These are phyloP conservation scores for Tricholoma saponaceum DNA, from an alignment of 768 basidiomycete species.

Conservation along the genomic window DNA sequence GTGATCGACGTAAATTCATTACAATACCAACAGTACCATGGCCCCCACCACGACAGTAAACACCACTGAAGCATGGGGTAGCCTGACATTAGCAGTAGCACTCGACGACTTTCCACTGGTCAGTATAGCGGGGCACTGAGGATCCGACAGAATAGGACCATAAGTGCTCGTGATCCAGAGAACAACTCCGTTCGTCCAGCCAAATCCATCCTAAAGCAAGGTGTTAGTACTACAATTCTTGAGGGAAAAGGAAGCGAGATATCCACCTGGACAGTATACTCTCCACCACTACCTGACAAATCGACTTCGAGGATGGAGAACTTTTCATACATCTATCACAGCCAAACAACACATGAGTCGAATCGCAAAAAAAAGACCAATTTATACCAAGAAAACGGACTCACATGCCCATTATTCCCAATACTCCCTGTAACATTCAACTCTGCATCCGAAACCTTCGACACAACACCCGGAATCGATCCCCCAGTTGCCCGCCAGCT, in stretches of 20 bases:
- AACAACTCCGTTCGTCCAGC: conserved; percentile 84
- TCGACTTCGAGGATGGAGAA: conserved; percentile 78
- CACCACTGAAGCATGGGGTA: not conserved
- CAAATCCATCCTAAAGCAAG: conserved; percentile 59
- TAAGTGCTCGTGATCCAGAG: conserved; percentile 73
- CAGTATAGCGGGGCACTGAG: conserved; percentile 53
- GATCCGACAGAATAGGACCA: conserved; percentile 54
- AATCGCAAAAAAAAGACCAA: not conserved
- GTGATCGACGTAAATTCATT: too few species aligned
- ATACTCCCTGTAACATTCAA: conserved; percentile 66
- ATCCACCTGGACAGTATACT: conserved; percentile 79
- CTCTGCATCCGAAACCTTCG: conserved; percentile 63
- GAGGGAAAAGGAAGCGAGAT: not conserved
- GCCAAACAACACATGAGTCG: too few species aligned
- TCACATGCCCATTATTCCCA: conserved; percentile 69
- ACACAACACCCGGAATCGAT: conserved; percentile 64
- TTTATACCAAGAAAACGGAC: conserved; percentile 19
- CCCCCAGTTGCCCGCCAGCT: conserved; percentile 94
- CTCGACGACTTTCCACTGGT: not conserved
- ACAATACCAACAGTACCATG: not conserved
- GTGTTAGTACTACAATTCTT: not conserved
- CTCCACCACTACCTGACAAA: conserved; percentile 76
- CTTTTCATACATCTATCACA: conserved; percentile 78
- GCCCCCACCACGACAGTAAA: not conserved
- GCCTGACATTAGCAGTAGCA: not conserved